Evolutionary conservation across 2,329 filamentous ascomycete genomes (phyloP), one percentile per base, ranked within the genome.

Genomic region (Arthrinium puccinioides): DNA sequence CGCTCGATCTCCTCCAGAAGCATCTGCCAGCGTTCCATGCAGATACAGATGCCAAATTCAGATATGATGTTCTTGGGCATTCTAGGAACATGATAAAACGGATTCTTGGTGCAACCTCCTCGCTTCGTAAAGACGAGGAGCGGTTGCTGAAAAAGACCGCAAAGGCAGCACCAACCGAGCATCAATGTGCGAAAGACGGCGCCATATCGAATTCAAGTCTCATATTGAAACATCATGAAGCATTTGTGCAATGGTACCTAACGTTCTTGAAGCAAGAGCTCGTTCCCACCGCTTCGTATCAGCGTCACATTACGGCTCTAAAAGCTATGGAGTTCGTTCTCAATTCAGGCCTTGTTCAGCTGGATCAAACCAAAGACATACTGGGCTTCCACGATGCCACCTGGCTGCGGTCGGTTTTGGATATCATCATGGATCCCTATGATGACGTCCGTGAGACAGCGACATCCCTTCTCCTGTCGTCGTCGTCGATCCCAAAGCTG

Each of bases 381-480:
- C 36, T 59, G 47, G 66, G 59, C 49, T 46, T 40, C 2, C 60
- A 71, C 42, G 70, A 75, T 32, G 46, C 49, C 4, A 66, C 59
- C 1, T 76, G 82, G 63, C 60, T 76, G 9, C 70, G 83, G 32
- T 67, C 80, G 5, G 64, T 97, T 6, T 64, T 89, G 11, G 87
- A 95, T 56, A 73, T 95, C 16, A 62, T 94, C 7, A 69, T 94
- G 53, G 86, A 98, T 50, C 87, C 90, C 0, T 98, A 94, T 52
- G 92, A 97, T 40, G 92, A 98, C 57, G 84, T 97, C 5, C 74
- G 90, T 47, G 77, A 74, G 29, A 60, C 64, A 25, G 71, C 78
- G 3, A 64, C 69, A 0, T 59, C 58, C 2, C 62, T 79, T 3
- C 49, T 84, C 20, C 67, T 64, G 36, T 50, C 74, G n/a, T 64